Base-by-base conservation (phyloP, 1,284 basidiomycete genomes). In the Hemileia vastatrix region DNA sequence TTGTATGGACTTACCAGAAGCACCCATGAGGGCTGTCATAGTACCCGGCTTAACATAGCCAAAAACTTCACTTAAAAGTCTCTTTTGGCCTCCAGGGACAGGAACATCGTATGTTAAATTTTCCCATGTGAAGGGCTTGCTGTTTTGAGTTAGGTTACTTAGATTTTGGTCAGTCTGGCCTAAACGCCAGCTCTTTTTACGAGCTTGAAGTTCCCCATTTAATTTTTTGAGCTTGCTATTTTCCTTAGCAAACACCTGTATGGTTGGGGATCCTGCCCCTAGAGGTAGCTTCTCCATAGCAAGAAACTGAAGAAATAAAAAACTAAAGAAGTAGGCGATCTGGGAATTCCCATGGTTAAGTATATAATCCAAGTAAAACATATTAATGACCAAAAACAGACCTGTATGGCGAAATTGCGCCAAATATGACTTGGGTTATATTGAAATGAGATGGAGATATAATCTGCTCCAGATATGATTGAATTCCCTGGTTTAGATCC, bases 41-140 rank as follows among this genome's bases (percentile, higher is more conserved):
- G 85, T 88, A 4, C 81, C 81, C 6, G 87, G 88, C 18, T 82
- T 83, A 47, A 90, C 88, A 75, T 83, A 93, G 0, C 91, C 91
- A 59, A 84, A 86, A 5, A 94, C 83, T 54, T 63, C 63, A 68
- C 72, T 66, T 57, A 73, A 11, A 44, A 44, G n/a, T 44, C 11
- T 44, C n/a, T 11, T 11, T 44, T n/a, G n/a, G 59, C 82, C 74
- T 5, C 81, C 83, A 5, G 78, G 78, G 51, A 82, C 79, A 1
- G 80, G 81, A n/a, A 81, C 79, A 40, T 76, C 77, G 71, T 80
- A 81, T 64, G 31, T 64, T 54, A 78, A 71, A 27, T 71, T 73
- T 54, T 77, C 76, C 79, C 79, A 81, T 21, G 79, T 80, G 67
- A 81, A 78, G 0, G 78, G 76, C 57, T 75, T 67, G 55, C 80